A percentile compares a stretch with the other conserved stretches of the same genome.
Evolutionary conservation across 2,329 filamentous ascomycete species (phyloP).

Genomic region (Phialophora expanda): DNA sequence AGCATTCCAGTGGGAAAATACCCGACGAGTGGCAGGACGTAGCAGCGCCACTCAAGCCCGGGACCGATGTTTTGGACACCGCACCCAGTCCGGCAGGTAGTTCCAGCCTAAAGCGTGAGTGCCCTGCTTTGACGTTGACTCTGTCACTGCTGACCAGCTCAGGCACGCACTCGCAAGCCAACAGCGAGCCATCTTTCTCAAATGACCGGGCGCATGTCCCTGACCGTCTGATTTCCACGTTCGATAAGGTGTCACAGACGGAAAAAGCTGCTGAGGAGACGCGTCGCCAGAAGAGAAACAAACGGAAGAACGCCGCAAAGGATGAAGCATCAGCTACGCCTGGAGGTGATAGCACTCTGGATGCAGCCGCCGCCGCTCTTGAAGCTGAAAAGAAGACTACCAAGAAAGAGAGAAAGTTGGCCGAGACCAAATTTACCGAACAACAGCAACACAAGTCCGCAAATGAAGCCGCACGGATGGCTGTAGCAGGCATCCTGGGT

Average conservation of each 20-base stretch:
- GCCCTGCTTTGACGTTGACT: constrained; percentile 30
- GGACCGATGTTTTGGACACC: constrained; percentile 26
- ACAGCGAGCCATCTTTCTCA: constrained; percentile 46
- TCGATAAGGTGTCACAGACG: constrained; percentile 53
- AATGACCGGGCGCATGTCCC: constrained; percentile 26
- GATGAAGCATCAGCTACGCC: constrained; percentile 58
- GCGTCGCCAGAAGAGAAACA: constrained; percentile 69
- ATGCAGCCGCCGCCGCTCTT: constrained; percentile 42
- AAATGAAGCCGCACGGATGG: constrained; percentile 80
- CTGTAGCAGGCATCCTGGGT: constrained; percentile 67
- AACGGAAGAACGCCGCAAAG: constrained; percentile 63
- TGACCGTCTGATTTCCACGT: constrained; percentile 41
- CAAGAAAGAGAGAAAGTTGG: constrained; percentile 85
- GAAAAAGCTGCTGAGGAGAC: constrained; percentile 76
- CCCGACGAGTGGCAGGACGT: constrained; percentile 77
- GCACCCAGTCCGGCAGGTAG: constrained; percentile 42
- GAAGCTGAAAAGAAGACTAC: constrained; percentile 73
- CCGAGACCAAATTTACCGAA: constrained; percentile 75
- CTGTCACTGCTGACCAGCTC: constrained; percentile 33
- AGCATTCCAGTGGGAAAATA: constrained; percentile 77
- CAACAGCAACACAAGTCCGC: constrained; percentile 79
- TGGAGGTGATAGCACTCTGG: constrained; percentile 57
- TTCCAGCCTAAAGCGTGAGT: constrained; percentile 49
- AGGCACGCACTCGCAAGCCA: constrained; percentile 48
- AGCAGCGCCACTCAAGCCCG: constrained; percentile 56